Evolutionary conservation across 306 rosid genomes (phyloP).

Genomic region (Prunus padus): DNA sequence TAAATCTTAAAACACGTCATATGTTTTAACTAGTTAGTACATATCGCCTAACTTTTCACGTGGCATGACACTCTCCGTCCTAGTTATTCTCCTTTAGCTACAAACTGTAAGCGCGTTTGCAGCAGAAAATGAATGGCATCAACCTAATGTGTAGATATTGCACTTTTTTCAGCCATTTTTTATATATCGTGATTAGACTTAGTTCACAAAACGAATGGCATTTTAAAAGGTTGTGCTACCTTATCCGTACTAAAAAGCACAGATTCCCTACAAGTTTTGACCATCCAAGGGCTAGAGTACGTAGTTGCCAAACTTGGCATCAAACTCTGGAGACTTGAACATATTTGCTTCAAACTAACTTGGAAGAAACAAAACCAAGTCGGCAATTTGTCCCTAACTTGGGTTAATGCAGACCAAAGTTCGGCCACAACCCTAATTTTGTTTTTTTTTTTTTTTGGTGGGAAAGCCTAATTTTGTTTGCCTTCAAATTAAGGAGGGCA

Average conservation of each 20-base stretch:
- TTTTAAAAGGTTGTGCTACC: background rate
- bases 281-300: background rate
- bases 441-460: background rate
- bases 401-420: background rate
- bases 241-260: background rate
- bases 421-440: background rate
- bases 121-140: no score
- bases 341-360: background rate
- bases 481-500: background rate
- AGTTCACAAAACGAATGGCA: background rate
- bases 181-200: background rate
- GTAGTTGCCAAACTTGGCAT: background rate
- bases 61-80: no score
- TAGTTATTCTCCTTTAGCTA: no score
- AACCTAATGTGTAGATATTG: no score
- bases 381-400: background rate
- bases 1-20: no score
- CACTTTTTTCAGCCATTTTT: background rate
- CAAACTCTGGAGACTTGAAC: background rate
- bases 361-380: background rate
- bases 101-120: no score
- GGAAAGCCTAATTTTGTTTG: no score
- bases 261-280: background rate
- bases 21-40: no score
- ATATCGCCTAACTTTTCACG: no score